Evolutionary conservation across 2,329 filamentous ascomycete species (phyloP), one percentile per base, ranked within the genome.

Genomic region (Phialophora verrucosa): DNA sequence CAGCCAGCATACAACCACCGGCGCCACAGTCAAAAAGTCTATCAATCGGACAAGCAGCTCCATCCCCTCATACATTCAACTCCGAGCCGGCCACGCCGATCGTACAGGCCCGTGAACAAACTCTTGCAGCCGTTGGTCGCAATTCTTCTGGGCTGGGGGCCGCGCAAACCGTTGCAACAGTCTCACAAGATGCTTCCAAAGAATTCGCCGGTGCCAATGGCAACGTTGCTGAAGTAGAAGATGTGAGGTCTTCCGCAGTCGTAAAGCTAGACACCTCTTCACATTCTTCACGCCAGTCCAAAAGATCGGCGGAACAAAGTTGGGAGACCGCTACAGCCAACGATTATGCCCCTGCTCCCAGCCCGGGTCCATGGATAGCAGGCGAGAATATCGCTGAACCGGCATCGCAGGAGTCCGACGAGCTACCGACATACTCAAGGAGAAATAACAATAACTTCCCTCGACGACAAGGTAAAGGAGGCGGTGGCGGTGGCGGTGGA

Each of bases 221-320:
- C 60, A 58, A 55, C 11, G 25, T 53, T 7, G 29, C 54, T 14
- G 57, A 61, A 25, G 12, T 29, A 7, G 60, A 63, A 10, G 57
- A 61, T 12, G 31, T 51, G 14, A 64, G 56, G 12, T 53, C 44
- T 10, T 56, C 57, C 17, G 63, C 53, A 14, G 63, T 68, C n/a
- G 63, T 68, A 14, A 68, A 68, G 47, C 63, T 68, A 2, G 56
- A 68, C 23, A 58, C 51, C 20, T 67, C 65, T 10, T 51, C 59
- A 47, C 66, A 68, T 47, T 63, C 66, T 29, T 68, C 66, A 44
- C 59, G 54, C 23, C 64, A 68, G 14, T 65, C 66, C 6, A 65
- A 59, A 49, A 66, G 65, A 49, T 59, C 62, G 7, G 66, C 63
- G 10, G 63, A 67, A 11, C 64, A 69, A 44, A 59, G 57, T 42